Conservation (phyloP, 2,329 filamentous ascomycete genomes). For the Talaromyces islandicus region DNA sequence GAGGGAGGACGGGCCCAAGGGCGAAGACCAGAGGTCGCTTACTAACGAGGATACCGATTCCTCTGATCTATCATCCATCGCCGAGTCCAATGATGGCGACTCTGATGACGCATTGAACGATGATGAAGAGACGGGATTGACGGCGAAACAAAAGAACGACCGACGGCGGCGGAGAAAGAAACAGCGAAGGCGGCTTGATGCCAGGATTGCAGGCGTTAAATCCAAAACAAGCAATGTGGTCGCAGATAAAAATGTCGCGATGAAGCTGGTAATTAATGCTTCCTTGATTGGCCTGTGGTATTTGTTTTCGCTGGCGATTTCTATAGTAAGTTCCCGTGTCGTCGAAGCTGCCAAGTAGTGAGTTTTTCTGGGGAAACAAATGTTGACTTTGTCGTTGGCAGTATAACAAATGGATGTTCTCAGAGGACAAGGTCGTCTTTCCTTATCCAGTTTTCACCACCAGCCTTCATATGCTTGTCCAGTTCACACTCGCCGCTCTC, state of each 20-base stretch:
- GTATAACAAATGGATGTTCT: slow-evolving; percentile 99
- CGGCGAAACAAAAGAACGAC: slow-evolving; percentile 60
- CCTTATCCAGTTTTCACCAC: slow-evolving; percentile 94
- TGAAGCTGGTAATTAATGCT: slow-evolving; percentile 66
- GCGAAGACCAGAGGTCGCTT: slow-evolving; percentile 30
- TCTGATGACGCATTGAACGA: slow-evolving; percentile 71
- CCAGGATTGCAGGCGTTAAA: slow-evolving; percentile 57
- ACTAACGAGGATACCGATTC: slow-evolving; percentile 29
- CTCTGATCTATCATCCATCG: slow-evolving; percentile 37
- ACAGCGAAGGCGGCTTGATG: slow-evolving; percentile 63
- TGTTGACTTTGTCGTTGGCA: slow-evolving; percentile 28
- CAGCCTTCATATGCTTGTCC: slow-evolving; percentile 89
- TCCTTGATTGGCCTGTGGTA: slow-evolving; percentile 84
- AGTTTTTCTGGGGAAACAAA: slow-evolving; percentile 10
- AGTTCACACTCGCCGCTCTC: slow-evolving; percentile 71
- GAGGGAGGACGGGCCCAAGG: slow-evolving; percentile 19
- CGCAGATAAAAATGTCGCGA: slow-evolving; percentile 68
- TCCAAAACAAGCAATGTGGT: slow-evolving; percentile 63
- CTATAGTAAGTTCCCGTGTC: slow-evolving; percentile 58
- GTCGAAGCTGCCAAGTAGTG: background rate
- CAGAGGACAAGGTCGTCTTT: slow-evolving; percentile 76
- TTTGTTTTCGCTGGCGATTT: slow-evolving; percentile 87
- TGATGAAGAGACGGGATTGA: slow-evolving; percentile 86
- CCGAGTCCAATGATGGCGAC: slow-evolving; percentile 49
- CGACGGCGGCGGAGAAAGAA: slow-evolving; percentile 61